Evolutionary conservation across 2,329 filamentous ascomycete species (phyloP), one percentile per base, ranked within the genome.

Genomic region (Diaporthe citrichinensis): DNA sequence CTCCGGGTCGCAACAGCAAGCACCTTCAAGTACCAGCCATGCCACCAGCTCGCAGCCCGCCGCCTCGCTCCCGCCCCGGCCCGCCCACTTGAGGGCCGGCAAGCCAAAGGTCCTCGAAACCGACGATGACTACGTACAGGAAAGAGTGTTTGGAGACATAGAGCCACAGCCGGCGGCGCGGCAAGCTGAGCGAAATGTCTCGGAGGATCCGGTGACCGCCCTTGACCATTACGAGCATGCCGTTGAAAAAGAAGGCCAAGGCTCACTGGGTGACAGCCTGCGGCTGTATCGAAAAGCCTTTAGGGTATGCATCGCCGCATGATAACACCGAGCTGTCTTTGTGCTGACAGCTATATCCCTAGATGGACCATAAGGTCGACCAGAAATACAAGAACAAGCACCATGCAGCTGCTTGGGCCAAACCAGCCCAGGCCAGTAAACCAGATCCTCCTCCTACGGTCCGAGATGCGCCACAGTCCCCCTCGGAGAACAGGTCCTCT

Each of bases 151-250:
- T 77, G 84, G 86, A 68, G 84, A 84, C 10, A 78, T 80, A 28
- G 80, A 55, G 59, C 78, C 57, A 74, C 73, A 23, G 74, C 73
- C 72, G 59, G 72, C 75, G 20, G 58, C 79, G 23, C 82, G 75
- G 34, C 79, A 76, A 6, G 57, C 76, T 41, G 77, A 79, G 39
- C 80, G 83, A 65, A 80, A 79, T 20, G 76, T n/a, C n/a, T n/a
- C 78, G 55, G 83, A 79, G 74, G 84, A 93, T 79, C 94, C 94
- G 6, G 87, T 88, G 31, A 94, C 96, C 15, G 97, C 97, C 0
- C 85, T 99, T 23, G 97, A 98, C 80, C 94, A 98, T 83, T 98
- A 97, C 80, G 97, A 98, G 83, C 92, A 91, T 82, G 97, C 96
- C 4, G 96, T 98, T 74, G 94, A 97, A 84, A 95, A 93, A 83